Base-by-base conservation (phyloP, 2,329 filamentous ascomycete genomes). In the Colletotrichum lini region DNA sequence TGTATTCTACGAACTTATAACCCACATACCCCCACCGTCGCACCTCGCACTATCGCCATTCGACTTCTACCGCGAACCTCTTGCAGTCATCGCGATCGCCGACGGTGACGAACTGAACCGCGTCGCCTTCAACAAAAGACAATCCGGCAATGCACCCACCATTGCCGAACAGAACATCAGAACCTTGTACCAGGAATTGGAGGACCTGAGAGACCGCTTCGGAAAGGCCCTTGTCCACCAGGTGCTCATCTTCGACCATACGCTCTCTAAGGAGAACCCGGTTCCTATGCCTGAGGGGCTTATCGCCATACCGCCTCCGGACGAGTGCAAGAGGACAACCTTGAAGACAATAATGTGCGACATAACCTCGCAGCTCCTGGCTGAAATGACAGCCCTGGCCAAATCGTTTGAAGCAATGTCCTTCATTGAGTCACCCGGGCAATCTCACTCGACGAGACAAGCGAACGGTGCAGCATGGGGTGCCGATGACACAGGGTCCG, bases 1-100 rank as follows among this genome's bases (percentile, higher is more conserved):
- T 77, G 92, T 98, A 72, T 88, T 98, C 77, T 98, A 96, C 86
- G 93, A 98, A 80, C 88, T 98, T 73, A 91, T 93, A 69, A 94
- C 93, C 72, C 92, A 94, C 77, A 86, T 93, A 66, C 93, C 94
- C 30, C 91, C 93, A n/a, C 88, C 91, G 42, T 94, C 94, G 42
- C 94, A 97, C 79, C 85, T 94, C 53, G 89, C 94, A 23, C 84
- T 97, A 50, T 93, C 93, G 47, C 95, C 96, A 1, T 98, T 98
- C 84, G 96, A 99, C 80, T 86, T 96, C 53, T 97, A 94, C 80
- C 90, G 95, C 76, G 94, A 97, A 80, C 93, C 94, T 10, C 86
- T 98, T 65, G 90, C 93, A 62, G 87, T 98, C 35, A 89, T 99
- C 73, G 96, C 94, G 3, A 86, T 98, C 70, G 93, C 94, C 18